These are phyloP conservation scores for Buxus sempervirens DNA, from an alignment of 164 flowering plant species.

Conservation along the genomic window DNA sequence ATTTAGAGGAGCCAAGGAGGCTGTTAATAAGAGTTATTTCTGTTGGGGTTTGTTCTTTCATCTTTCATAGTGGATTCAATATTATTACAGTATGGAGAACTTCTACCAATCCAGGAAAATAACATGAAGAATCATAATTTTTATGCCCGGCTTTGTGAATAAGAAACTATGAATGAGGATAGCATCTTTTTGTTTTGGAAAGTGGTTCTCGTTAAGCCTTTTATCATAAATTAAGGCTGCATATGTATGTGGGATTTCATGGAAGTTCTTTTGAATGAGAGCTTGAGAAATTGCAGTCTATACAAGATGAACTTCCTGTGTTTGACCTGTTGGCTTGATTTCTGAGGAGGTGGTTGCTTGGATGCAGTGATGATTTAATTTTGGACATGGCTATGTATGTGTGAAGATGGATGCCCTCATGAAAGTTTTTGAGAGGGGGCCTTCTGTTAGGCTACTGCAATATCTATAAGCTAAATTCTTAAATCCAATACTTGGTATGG, in stretches of 20 bases:
- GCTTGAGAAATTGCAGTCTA: neutral
- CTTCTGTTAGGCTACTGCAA: neutral
- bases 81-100: neutral
- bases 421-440: neutral
- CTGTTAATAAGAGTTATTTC: neutral
- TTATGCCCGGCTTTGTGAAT: neutral
- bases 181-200: neutral
- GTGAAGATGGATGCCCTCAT: neutral
- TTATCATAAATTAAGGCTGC: neutral
- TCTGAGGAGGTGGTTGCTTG: neutral
- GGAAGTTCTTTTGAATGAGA: neutral
- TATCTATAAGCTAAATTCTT: constrained; percentile 2
- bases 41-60: constrained; percentile 2
- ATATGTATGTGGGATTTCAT: neutral
- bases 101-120: neutral
- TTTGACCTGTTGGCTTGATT: neutral
- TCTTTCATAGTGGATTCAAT: constrained; percentile 3
- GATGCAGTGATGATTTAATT: neutral
- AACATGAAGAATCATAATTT: neutral
- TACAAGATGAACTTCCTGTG: neutral
- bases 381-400: constrained; percentile 1
- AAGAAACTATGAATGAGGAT: neutral
- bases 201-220: neutral
- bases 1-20: neutral
- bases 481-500: constrained; percentile 2